Evolutionary conservation across 805 yeast genomes (phyloP).

Genomic region (Yarrowia phangngaensis): DNA sequence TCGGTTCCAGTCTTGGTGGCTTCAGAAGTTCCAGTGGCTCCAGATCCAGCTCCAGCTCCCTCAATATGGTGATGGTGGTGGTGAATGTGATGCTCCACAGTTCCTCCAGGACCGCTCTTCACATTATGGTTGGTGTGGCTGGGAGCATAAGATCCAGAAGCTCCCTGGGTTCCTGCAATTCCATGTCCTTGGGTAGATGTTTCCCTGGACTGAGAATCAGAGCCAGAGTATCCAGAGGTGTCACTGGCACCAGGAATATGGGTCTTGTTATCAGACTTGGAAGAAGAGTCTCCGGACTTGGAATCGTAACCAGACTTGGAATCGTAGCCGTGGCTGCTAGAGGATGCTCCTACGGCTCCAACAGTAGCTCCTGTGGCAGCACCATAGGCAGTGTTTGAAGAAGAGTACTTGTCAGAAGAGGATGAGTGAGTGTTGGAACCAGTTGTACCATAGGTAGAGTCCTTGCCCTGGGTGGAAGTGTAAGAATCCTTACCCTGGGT

Average conservation of each 20-base stretch:
- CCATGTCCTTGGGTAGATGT: conserved; percentile 6
- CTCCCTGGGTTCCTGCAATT: conserved; percentile 14
- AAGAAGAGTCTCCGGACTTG: conserved; percentile 6
- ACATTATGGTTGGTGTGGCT: conserved; percentile 7
- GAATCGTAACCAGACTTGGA: too few species aligned
- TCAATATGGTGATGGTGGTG: conserved; percentile 20
- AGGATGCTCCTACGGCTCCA: conserved; percentile 19
- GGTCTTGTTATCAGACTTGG: conserved; percentile 11
- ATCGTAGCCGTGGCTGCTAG: conserved; percentile 1
- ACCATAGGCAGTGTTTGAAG: conserved; percentile 17
- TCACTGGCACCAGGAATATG: conserved; percentile 19
- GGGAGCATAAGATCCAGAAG: conserved; percentile 19
- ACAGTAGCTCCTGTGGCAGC: conserved; percentile 22
- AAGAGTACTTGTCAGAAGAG: neutral
- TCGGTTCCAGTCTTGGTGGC: conserved; percentile 8
- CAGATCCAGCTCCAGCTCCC: conserved; percentile 18
- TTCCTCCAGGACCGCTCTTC: conserved; percentile 7
- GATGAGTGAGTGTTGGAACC: too few species aligned
- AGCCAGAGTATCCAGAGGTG: conserved; percentile 1
- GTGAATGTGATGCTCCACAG: conserved; percentile 3
- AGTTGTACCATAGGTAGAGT: too few species aligned
- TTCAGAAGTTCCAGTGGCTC: conserved; percentile 1
- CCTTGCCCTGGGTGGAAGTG: too few species aligned
- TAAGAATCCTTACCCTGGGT: too few species aligned
- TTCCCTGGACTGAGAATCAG: neutral